Evolutionary conservation across 768 basidiomycete genomes (phyloP), one percentile per base, ranked within the genome.

Genomic region (Dacryopinax spathularia): DNA sequence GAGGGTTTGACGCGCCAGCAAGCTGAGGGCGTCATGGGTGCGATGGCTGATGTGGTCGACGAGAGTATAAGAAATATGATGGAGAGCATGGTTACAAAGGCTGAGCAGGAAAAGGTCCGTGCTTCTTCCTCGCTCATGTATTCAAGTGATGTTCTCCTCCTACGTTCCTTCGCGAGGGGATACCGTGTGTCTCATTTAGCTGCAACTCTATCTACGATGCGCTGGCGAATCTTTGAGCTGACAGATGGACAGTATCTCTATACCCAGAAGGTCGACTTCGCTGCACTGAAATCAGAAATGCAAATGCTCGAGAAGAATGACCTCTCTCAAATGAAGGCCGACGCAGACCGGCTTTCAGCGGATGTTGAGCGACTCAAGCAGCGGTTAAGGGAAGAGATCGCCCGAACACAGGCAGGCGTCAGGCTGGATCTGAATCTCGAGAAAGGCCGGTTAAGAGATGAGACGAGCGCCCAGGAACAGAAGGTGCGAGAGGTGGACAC

Each of bases 401-500:
- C 85, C 2, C 82, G 88, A 25, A 96, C 93, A 9, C 93, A 96
- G 73, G 88, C 88, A 12, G 93, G 93, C 18, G 96, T 99, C 2
- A 78, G 95, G 61, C 75, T 99, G 16, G 96, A 99, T 73, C 75
- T 99, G 64, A 99, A 99, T 75, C 76, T 98, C 27, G 95, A 99
- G 78, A 98, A 98, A 74, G 92, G 92, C 1, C 81, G 95, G 48
- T 90, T 97, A 79, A 78, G 95, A 61, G 94, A 98, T 71, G 94
- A 98, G 78, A 86, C 85, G 67, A 87, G 84, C 68, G 84, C 85
- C 37, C 91, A 97, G 70, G 93, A 96, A 70, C 77, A 94, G 61
- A 97, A 97, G 82, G 89, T 98, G 71, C 92, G 91, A 73, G 95
- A 99, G 73, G 93, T 97, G 18, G 95, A 98, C 70, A 97, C 95